A percentile compares a stretch with the other conserved stretches of the same genome.
phyloP scores from a whole-genome alignment of 352 stramenopile species.

The Globisporangium lucens region DNA sequence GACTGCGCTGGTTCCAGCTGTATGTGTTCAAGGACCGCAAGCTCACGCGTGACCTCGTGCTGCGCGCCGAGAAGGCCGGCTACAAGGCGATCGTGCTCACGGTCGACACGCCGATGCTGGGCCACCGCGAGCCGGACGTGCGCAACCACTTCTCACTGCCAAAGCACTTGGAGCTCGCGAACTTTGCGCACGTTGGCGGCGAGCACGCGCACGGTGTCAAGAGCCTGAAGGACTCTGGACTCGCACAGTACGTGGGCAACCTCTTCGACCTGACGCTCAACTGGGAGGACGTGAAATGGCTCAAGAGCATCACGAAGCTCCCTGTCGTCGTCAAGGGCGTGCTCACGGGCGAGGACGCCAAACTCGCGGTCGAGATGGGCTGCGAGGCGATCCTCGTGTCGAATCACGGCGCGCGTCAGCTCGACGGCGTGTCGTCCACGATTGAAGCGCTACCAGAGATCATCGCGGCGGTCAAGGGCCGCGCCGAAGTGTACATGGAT shows the following conservation, averaged over 20 bases:
- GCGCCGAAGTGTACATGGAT: conserved; percentile 92
- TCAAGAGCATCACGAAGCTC: conserved; percentile 89
- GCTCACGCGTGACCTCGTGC: conserved; percentile 90
- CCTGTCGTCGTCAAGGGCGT: conserved; percentile 94
- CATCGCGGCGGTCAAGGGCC: conserved; percentile 74
- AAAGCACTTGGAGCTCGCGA: conserved; percentile 53
- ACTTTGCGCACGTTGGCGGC: conserved; percentile 46
- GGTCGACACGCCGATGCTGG: conserved; percentile 95
- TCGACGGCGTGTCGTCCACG: conserved; percentile 86
- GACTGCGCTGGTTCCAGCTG: conserved; percentile 93
- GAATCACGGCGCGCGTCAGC: conserved; percentile 92
- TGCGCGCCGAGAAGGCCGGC: conserved; percentile 89
- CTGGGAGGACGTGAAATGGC: conserved; percentile 91
- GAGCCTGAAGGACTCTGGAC: conserved; percentile 45
- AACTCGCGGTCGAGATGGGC: conserved; percentile 87
- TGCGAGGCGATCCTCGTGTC: conserved; percentile 91
- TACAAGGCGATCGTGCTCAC: conserved; percentile 95
- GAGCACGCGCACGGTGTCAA: conserved; percentile 61
- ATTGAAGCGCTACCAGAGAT: conserved; percentile 93
- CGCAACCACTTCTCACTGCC: conserved; percentile 91
- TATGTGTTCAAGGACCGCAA: conserved; percentile 95
- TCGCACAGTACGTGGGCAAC: conserved; percentile 49
- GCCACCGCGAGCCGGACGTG: conserved; percentile 94
- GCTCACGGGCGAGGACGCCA: conserved; percentile 90
- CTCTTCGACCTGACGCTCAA: conserved; percentile 95